Base-by-base conservation (phyloP, 2,329 filamentous ascomycete genomes). In the Claviceps fusiformis region DNA sequence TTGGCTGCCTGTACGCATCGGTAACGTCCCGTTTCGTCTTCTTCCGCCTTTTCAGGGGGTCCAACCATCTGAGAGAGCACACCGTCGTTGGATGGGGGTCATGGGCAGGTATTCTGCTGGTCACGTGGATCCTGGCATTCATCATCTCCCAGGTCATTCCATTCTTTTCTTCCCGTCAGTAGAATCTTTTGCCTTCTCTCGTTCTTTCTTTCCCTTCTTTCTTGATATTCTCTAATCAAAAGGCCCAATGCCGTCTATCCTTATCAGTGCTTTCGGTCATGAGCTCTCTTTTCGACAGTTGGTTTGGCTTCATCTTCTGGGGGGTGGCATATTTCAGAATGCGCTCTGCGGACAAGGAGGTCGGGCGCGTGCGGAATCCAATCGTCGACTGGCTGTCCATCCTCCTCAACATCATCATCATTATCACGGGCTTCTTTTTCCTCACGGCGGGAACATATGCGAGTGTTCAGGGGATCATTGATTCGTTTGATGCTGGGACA, bases 261-360 rank as follows among this genome's bases (percentile, higher is more conserved):
- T 17, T 17, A 9, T n/a, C 15, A 58, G 77, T 84, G 2, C 70
- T 83, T n/a, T 83, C 83, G 5, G 75, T 89, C 58, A 87, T 90
- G 85, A 87, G 83, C n/a, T 89, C 89, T 4, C 79, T 95, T 1
- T 95, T 95, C 65, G 89, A 95, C 71, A 92, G 87, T 54, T 92
- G 90, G 77, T 92, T 92, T 63, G 91, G 91, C 29, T 96, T 95
- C 75, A 95, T 95, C 65, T 96, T 95, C 75, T 96, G 87, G 87
- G 87, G 86, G 13, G 79, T 89, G 1, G 87, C 87, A 0, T 92
- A 89, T 65, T 79, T 90, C 64, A 80, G 86, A 55, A 88, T 92
- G 86, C 78, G 86, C 50, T 73, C 72, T 24, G 85, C 79, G 1
- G 85, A 88, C 7, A 65, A 76, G 2, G 70, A 73, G 0, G 75